A percentile compares a stretch with the other conserved stretches of the same genome.
phyloP scores from a whole-genome alignment of 371 early-diverging fungal genomes.

The Rhizopus delemar region DNA sequence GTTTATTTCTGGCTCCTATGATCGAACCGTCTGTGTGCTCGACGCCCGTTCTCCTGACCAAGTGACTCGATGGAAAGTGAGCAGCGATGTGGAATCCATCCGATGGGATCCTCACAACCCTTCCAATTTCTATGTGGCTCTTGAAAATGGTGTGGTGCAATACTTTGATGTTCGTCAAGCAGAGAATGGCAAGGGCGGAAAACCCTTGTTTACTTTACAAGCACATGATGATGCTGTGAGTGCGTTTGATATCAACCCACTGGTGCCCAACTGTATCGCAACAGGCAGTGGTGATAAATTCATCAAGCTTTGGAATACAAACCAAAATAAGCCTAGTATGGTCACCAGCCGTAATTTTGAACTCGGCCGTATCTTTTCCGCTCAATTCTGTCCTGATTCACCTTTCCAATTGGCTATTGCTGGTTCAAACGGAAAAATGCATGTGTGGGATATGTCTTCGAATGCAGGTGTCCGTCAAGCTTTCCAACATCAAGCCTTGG shows the following conservation, averaged over 20 bases:
- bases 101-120: constrained; percentile 87
- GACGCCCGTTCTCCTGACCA: constrained; percentile 83
- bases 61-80: constrained; percentile 64
- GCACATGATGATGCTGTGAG: constrained; percentile 92
- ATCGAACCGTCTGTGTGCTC: constrained; percentile 78
- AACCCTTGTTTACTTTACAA: constrained; percentile 83
- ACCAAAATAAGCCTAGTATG: constrained; percentile 73
- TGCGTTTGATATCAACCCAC: constrained; percentile 81
- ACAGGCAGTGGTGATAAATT: constrained; percentile 91
- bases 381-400: constrained; percentile 86
- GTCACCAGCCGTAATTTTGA: constrained; percentile 81
- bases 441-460: constrained; percentile 88
- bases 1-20: constrained; percentile 87
- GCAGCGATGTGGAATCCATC: constrained; percentile 87
- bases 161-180: constrained; percentile 82
- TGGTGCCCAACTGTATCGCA: constrained; percentile 76
- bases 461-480: constrained; percentile 80
- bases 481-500: constrained; percentile 51
- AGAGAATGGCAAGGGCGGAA: constrained; percentile 35
- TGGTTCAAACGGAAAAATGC: constrained; percentile 85
- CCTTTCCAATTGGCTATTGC: constrained; percentile 82
- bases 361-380: constrained; percentile 85
- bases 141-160: constrained; percentile 87
- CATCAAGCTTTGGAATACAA: constrained; percentile 92
- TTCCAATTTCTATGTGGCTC: constrained; percentile 74